phyloP scores from a whole-genome alignment of 495 filamentous ascomycete species.

The Corynascus novoguineensis region DNA sequence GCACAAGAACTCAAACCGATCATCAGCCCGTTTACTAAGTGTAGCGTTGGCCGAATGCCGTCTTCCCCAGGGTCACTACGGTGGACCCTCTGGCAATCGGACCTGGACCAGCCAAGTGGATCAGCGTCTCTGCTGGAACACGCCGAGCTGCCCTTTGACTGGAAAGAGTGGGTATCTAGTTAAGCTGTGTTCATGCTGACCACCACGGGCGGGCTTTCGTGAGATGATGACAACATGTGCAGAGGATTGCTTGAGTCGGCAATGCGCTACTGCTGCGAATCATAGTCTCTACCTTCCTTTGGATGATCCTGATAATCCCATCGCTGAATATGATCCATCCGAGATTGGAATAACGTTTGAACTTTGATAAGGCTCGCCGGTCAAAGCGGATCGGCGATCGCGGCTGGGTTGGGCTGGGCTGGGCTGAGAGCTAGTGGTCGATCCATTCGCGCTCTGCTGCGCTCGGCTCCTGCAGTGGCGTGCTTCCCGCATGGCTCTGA shows the following conservation, averaged over 20 bases:
- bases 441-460: not conserved
- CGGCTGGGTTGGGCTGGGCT: no score
- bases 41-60: not conserved
- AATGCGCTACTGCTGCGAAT: not conserved
- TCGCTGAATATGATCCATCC: not conserved
- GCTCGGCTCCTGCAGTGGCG: not conserved
- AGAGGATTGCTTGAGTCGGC: not conserved
- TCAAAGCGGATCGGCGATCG: not conserved
- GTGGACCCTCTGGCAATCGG: not conserved
- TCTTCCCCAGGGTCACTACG: not conserved
- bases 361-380: not conserved
- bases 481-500: not conserved
- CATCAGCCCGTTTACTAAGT: no score
- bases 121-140: not conserved
- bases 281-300: not conserved
- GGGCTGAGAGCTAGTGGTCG: not conserved
- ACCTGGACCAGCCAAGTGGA: not conserved
- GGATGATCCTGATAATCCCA: not conserved
- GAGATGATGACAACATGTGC: slow-evolving; percentile 1
- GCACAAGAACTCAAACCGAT: not conserved
- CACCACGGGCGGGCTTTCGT: not conserved
- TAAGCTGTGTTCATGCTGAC: not conserved
- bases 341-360: no score
- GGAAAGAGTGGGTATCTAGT: no score
- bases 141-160: no score